Conservation (phyloP, 163 green algal species). For the Scenedesmus sp. region DNA sequence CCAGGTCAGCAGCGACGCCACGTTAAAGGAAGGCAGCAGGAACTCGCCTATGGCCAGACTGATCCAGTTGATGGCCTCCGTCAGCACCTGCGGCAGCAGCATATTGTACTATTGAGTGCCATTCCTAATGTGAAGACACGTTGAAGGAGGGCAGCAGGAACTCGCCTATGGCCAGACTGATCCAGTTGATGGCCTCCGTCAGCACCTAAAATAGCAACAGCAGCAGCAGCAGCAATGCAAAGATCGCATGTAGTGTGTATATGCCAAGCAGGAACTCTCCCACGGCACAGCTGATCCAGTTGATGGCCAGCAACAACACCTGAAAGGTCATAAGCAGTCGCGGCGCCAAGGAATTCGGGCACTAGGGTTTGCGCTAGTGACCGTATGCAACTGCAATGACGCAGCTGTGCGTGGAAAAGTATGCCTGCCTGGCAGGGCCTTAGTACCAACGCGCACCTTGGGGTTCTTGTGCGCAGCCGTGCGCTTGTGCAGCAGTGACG, state of each 20-base stretch:
- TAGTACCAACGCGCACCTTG: constrained; percentile 72
- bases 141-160: constrained; percentile 87
- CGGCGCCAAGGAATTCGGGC: no score
- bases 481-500: constrained; percentile 85
- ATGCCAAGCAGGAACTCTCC: no score
- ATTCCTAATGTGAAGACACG: constrained; percentile 55
- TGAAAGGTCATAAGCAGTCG: no score
- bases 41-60: constrained; percentile 85
- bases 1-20: constrained; percentile 86
- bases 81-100: constrained; percentile 77
- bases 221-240: background rate
- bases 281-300: no score
- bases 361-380: no score
- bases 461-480: constrained; percentile 93
- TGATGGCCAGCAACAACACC: no score
- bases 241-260: no score
- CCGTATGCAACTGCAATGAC: no score
- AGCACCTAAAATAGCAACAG: constrained; percentile 78
- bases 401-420: background rate
- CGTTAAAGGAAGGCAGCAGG: constrained; percentile 79
- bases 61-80: constrained; percentile 92
- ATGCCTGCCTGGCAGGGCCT: background rate
- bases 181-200: constrained; percentile 89
- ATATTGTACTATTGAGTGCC: background rate
- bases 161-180: constrained; percentile 78